Conservation (phyloP, 768 basidiomycete species). For the Hericium erinaceus region DNA sequence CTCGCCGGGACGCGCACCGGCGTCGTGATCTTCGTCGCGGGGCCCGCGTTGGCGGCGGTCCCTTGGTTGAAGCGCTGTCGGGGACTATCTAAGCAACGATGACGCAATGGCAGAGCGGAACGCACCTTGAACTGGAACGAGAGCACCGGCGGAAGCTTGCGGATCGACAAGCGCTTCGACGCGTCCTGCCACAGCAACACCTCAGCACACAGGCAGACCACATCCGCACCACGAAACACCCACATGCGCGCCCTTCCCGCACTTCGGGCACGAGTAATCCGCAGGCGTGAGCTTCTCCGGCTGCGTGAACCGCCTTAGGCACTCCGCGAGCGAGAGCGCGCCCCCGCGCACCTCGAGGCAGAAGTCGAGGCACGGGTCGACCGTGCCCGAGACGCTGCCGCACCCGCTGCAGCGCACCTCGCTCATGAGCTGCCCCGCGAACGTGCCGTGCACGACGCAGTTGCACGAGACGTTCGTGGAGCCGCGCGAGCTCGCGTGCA, state of each 20-base stretch:
- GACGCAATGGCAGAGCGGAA: constrained; percentile 1
- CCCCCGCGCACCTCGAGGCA: constrained; percentile 67
- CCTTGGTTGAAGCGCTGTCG: constrained; percentile 95
- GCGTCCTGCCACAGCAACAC: constrained; percentile 42
- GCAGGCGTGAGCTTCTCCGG: constrained; percentile 76
- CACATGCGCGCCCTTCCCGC: constrained; percentile 60
- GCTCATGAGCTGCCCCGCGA: constrained; percentile 79
- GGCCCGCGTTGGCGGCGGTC: constrained; percentile 49
- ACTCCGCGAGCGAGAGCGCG: constrained; percentile 60
- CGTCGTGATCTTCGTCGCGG: constrained; percentile 78
- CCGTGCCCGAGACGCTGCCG: constrained; percentile 62
- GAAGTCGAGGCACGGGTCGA: constrained; percentile 87
- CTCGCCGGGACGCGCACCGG: constrained; percentile 74
- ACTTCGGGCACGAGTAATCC: constrained; percentile 79
- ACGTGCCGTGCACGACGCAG: constrained; percentile 87
- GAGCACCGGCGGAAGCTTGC: constrained; percentile 78
- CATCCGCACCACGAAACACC: constrained; percentile 4
- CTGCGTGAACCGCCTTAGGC: constrained; percentile 76
- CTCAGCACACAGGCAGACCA: background rate
- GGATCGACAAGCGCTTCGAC: constrained; percentile 78
- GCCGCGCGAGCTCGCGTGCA: constrained; percentile 70
- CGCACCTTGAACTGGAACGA: constrained; percentile 91
- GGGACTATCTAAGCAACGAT: too few species aligned
- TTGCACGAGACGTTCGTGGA: constrained; percentile 74
- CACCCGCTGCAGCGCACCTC: constrained; percentile 87